Evolutionary conservation across 2,329 filamentous ascomycete species (phyloP).

Genomic region (Fusarium oxysporum): DNA sequence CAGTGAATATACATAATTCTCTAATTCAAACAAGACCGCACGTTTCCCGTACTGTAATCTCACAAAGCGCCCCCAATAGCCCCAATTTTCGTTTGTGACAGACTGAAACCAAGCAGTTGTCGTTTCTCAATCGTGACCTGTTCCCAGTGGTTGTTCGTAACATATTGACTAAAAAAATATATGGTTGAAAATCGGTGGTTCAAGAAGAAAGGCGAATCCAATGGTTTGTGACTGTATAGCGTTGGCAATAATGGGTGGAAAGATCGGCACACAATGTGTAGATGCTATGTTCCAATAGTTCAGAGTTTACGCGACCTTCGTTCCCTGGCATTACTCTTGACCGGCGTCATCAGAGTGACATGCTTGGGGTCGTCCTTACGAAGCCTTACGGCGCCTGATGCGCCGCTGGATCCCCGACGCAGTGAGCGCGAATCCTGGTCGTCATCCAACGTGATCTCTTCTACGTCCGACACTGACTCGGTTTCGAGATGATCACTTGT

Average conservation of each 20-base stretch:
- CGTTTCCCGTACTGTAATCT: constrained; percentile 20
- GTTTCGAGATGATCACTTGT: constrained; percentile 67
- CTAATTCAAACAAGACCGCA: constrained; percentile 36
- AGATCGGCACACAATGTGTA: constrained; percentile 10
- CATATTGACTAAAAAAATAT: constrained; percentile 48
- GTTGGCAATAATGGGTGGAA: constrained; percentile 5
- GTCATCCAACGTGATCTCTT: constrained; percentile 71
- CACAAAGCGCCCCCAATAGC: constrained; percentile 29
- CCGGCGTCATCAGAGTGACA: constrained; percentile 65
- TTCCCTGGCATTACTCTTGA: constrained; percentile 56
- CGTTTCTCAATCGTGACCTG: constrained; percentile 29
- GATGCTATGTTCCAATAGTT: background rate
- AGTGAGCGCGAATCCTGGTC: constrained; percentile 62
- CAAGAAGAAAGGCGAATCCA: constrained; percentile 47
- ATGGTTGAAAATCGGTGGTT: constrained; percentile 43
- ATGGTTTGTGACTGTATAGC: constrained; percentile 27
- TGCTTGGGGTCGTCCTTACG: constrained; percentile 67
- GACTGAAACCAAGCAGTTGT: constrained; percentile 38
- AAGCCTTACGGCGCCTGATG: constrained; percentile 60
- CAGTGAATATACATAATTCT: constrained; percentile 34
- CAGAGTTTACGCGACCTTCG: constrained; percentile 48
- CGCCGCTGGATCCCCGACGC: constrained; percentile 57
- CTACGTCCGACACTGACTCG: constrained; percentile 70
- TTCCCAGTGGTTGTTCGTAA: constrained; percentile 33
- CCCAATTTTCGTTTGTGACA: constrained; percentile 29